phyloP scores from a whole-genome alignment of 441 rosid species.

The Syzygium malaccense region DNA sequence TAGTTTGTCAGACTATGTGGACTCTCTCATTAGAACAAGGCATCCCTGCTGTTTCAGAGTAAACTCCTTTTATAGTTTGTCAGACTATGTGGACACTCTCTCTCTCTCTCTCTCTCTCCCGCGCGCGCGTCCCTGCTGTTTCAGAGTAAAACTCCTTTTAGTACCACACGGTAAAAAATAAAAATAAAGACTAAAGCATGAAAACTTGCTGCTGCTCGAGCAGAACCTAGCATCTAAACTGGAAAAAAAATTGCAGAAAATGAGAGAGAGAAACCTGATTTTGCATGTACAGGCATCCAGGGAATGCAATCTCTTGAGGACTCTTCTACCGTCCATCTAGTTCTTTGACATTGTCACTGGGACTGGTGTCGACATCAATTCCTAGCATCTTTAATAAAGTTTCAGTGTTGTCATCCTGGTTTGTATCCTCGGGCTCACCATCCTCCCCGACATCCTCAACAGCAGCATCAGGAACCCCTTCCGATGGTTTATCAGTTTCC shows the following conservation, averaged over 20 bases:
- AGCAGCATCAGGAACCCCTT: conserved; percentile 19
- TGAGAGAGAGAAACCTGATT: conserved; percentile 31
- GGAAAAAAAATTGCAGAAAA: background rate
- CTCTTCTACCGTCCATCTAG: conserved; percentile 86
- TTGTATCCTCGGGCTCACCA: conserved; percentile 36
- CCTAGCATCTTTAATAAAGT: conserved; percentile 76
- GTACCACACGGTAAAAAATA: background rate
- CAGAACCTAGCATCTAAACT: background rate
- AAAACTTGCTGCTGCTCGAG: background rate
- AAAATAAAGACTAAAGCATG: background rate
- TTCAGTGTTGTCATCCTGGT: conserved; percentile 77
- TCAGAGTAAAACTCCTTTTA: conserved; percentile 3
- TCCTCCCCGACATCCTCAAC: conserved; percentile 40
- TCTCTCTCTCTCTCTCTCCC: too few relatives aligned
- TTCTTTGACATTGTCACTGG: conserved; percentile 61
- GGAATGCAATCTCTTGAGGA: conserved; percentile 58
- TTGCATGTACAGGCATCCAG: conserved; percentile 80
- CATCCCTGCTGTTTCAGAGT: conserved; percentile 8
- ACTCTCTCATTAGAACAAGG: conserved; percentile 23
- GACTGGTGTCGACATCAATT: conserved; percentile 60
- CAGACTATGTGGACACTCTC: too few relatives aligned
- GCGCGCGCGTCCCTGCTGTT: background rate
- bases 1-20: background rate
- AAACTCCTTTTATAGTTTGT: too few relatives aligned
- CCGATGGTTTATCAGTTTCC: conserved; percentile 27